A percentile compares a stretch with the other conserved stretches of the same genome.
These are phyloP conservation scores for Arabidopsis arenosa DNA, from an alignment of 345 rosid genomes.

Conservation along the genomic window DNA sequence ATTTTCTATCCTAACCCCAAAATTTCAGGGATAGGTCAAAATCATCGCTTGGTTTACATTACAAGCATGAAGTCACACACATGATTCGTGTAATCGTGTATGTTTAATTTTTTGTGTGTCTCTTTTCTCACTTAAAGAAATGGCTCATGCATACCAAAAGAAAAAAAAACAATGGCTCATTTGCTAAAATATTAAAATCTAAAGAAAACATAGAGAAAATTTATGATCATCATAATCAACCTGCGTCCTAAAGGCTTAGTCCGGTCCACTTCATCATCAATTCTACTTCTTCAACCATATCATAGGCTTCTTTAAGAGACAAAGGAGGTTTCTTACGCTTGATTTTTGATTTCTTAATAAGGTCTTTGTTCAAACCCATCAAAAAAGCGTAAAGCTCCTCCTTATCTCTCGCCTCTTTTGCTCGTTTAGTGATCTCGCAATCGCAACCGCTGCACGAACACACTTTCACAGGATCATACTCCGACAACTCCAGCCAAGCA, in stretches of 20 bases:
- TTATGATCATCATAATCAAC: background rate
- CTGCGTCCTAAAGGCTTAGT: background rate
- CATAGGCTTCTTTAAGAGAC: background rate
- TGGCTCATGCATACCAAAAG: too few relatives aligned
- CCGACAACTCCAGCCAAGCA: conserved; percentile 20
- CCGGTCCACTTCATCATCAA: background rate
- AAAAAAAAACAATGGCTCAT: too few relatives aligned
- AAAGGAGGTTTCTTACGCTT: background rate
- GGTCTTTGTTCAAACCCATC: conserved; percentile 8
- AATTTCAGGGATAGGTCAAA: too few relatives aligned
- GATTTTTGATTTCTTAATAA: background rate
- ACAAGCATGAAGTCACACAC: too few relatives aligned
- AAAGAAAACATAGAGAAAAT: background rate
- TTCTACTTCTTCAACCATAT: background rate
- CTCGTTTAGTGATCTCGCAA: conserved; percentile 5
- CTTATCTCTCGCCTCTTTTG: conserved; percentile 1
- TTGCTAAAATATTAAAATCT: background rate
- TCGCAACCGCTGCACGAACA: conserved; percentile 19
- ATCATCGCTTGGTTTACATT: too few relatives aligned
- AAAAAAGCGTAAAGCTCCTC: conserved; percentile 15
- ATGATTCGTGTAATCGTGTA: too few relatives aligned
- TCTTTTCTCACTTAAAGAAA: too few relatives aligned
- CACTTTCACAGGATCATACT: conserved; percentile 12
- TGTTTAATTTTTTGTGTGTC: too few relatives aligned
- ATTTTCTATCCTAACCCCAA: too few relatives aligned